phyloP scores from a whole-genome alignment of 1,139 yeast genomes.

The Diutina pseudorugosa region DNA sequence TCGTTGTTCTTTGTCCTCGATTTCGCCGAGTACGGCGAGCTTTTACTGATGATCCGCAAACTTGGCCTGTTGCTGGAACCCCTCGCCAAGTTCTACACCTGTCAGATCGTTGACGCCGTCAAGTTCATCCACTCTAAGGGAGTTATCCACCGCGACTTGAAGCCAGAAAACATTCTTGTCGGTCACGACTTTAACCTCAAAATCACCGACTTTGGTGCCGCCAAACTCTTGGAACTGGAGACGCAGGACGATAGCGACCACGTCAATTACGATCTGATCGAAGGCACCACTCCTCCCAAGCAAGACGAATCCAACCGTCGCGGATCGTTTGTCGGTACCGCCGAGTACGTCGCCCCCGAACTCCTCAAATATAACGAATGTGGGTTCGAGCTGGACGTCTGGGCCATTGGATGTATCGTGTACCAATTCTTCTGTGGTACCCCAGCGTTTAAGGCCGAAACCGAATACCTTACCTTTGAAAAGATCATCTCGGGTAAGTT shows the following conservation, averaged over 20 bases:
- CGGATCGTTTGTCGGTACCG: slow-evolving; percentile 55
- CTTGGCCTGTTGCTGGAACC: slow-evolving; percentile 45
- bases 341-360: slow-evolving; percentile 84
- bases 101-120: slow-evolving; percentile 2
- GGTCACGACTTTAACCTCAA: slow-evolving; percentile 73
- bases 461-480: slow-evolving; percentile 89
- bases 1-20: slow-evolving; percentile 65
- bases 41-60: slow-evolving; percentile 47
- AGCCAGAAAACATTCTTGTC: slow-evolving; percentile 17
- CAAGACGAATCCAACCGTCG: slow-evolving; percentile 32
- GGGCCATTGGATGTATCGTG: slow-evolving; percentile 94
- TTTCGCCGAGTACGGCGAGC: slow-evolving; percentile 73
- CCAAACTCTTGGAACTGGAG: slow-evolving; percentile 45
- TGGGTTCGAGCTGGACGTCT: slow-evolving; percentile 81
- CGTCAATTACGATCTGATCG: slow-evolving; percentile 19
- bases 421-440: slow-evolving; percentile 89
- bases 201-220: slow-evolving; percentile 98
- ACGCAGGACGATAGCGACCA: slow-evolving; percentile 23
- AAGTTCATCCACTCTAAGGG: slow-evolving; percentile 3
- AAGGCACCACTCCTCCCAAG: not conserved
- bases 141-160: slow-evolving; percentile 4
- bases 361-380: slow-evolving; percentile 70
- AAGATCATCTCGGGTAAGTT: slow-evolving; percentile 79
- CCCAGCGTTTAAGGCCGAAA: slow-evolving; percentile 95
- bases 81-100: slow-evolving; percentile 11